phyloP scores from a whole-genome alignment of 176 grass and related monocot species.

The Triticum monococcum region DNA sequence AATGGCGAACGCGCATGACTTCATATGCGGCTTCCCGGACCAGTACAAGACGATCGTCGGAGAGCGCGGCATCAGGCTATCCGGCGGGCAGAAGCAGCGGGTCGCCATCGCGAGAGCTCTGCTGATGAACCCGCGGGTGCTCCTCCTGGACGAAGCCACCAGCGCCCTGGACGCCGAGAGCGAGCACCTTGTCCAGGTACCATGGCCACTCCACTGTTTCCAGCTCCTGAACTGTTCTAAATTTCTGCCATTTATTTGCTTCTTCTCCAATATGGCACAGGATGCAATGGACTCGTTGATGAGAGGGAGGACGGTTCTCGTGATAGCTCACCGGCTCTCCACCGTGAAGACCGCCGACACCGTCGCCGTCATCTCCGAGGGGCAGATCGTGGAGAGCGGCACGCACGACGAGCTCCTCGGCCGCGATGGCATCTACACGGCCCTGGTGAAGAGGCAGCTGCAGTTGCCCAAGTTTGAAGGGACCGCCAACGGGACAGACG shows the following conservation, averaged over 20 bases:
- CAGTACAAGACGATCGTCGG: constrained; percentile 88
- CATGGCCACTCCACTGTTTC: not conserved
- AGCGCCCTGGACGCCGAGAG: constrained; percentile 96
- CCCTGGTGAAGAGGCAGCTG: constrained; percentile 94
- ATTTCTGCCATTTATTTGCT: too few relatives aligned
- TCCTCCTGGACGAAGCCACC: constrained; percentile 95
- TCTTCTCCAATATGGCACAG: constrained; percentile 30
- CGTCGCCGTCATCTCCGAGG: constrained; percentile 83
- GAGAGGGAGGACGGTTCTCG: constrained; percentile 94
- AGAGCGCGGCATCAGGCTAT: constrained; percentile 87
- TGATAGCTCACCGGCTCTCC: constrained; percentile 93
- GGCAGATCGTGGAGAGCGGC: constrained; percentile 77
- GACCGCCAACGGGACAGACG: not conserved
- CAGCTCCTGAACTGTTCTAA: not conserved
- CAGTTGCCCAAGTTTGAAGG: constrained; percentile 70
- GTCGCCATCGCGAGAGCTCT: constrained; percentile 96
- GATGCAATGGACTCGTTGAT: constrained; percentile 99
- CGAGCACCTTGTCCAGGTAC: constrained; percentile 97
- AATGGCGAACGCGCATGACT: constrained; percentile 96
- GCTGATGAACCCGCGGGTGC: constrained; percentile 94
- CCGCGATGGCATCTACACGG: constrained; percentile 84
- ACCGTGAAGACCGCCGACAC: constrained; percentile 87
- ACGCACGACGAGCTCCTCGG: constrained; percentile 81
- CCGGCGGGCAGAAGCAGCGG: constrained; percentile 95
- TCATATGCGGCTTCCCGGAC: constrained; percentile 84